phyloP scores from a whole-genome alignment of 192 early-diverging fungal genomes.

The Coemansia sp. region DNA sequence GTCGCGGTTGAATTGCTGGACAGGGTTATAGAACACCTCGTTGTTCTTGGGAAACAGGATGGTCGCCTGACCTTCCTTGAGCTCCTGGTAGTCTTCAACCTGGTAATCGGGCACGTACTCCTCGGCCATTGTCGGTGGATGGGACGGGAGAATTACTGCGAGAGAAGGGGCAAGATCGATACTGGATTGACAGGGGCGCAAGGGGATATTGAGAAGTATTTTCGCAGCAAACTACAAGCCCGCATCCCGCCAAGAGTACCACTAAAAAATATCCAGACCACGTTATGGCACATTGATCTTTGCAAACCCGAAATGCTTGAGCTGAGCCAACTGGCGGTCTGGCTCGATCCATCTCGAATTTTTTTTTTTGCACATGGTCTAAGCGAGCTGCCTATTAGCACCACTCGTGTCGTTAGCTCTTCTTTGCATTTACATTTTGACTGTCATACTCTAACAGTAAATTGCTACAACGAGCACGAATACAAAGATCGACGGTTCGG shows the following conservation, averaged over 20 bases:
- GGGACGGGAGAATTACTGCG: background rate
- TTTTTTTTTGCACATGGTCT: background rate
- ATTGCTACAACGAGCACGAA: background rate
- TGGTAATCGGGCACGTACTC: slow-evolving; percentile 20
- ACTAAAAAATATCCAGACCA: too few species aligned
- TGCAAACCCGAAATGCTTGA: too few species aligned
- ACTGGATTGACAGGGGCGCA: background rate
- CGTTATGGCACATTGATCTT: too few species aligned
- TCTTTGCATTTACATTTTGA: background rate
- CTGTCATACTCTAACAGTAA: background rate
- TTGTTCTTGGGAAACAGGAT: slow-evolving; percentile 82
- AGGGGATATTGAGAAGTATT: too few species aligned
- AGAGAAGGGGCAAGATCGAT: background rate
- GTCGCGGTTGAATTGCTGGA: slow-evolving; percentile 96
- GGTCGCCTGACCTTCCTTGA: slow-evolving; percentile 75
- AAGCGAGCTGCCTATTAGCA: too few species aligned
- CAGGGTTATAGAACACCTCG: slow-evolving; percentile 98
- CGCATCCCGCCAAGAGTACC: background rate
- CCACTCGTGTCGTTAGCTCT: too few species aligned
- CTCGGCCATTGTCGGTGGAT: slow-evolving; percentile 4
- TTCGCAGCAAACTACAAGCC: too few species aligned
- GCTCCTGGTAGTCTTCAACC: slow-evolving; percentile 55
- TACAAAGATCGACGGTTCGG: background rate
- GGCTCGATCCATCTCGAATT: background rate
- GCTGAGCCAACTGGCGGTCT: too few species aligned